Evolutionary conservation across 2,329 filamentous ascomycete genomes (phyloP), one percentile per base, ranked within the genome.

Genomic region (Macrophomina tecta): DNA sequence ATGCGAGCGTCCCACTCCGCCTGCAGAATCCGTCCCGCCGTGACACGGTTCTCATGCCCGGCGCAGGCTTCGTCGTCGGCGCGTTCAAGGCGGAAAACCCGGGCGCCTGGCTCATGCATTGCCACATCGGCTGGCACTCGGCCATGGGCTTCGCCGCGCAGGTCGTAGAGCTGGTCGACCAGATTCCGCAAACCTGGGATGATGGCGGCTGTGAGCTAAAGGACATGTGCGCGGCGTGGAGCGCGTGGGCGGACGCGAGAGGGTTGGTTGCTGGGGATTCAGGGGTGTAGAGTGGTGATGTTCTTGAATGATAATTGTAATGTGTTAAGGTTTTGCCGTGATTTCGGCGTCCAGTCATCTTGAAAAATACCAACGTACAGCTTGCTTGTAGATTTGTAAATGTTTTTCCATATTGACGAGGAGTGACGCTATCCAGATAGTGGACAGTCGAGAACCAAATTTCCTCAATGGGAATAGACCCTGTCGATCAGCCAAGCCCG

Each of bases 21-120:
- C 75, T 80, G 55, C 64, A 74, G 23, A 80, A 81, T 51, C 79
- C 80, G 0, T 72, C 76, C 1, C 76, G 79, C 23, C 75, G 80
- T 14, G 79, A 82, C 64, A 67, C 66, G 4, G 77, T 91, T 0
- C 84, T 90, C 1, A 78, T 93, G 0, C 84, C 84, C n/a, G 89
- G 90, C 0, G 69, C 69, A 4, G 80, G 79, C 2, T 83, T 83
- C 69, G 80, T 82, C 18, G 82, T 87, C 12, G 72, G 87, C 16
- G 84, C 85, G 23, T 86, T 86, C 75, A 74, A 77, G 55, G 83
- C 83, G 0, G 78, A 82, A 51, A 86, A 87, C 73, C 84, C 85
- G 0, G 86, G 85, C 4, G 70, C 73, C 46, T 77, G 75, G 76
- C 68, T 73, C 48, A 67, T 67, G 48, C 65, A 67, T 45, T 65